Evolutionary conservation across 306 rosid species (phyloP).

Genomic region (Rubus idaeus): DNA sequence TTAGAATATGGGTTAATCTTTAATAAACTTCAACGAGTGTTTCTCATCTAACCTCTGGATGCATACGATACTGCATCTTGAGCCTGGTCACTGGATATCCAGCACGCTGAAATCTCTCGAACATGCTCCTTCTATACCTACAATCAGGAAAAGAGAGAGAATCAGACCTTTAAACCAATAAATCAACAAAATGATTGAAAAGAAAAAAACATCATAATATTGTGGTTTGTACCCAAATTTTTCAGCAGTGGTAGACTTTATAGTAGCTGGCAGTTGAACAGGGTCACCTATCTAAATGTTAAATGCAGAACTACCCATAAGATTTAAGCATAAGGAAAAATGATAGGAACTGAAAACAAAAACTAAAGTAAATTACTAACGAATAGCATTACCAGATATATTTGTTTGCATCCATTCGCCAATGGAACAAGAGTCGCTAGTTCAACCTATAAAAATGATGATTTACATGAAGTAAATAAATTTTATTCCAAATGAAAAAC

Average conservation of each 20-base stretch:
- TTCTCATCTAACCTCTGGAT: constrained; percentile 80
- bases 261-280: constrained; percentile 97
- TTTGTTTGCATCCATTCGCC: constrained; percentile 92
- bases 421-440: constrained; percentile 90
- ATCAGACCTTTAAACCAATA: constrained; percentile 8
- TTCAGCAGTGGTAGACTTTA: constrained; percentile 68
- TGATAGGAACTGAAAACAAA: constrained; percentile 2
- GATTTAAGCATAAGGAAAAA: background rate
- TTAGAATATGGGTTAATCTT: background rate
- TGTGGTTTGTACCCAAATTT: constrained; percentile 55
- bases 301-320: background rate
- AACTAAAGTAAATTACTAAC: background rate
- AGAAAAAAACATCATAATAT: constrained; percentile 2
- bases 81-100: constrained; percentile 97
- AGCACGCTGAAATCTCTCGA: constrained; percentile 75
- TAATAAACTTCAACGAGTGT: background rate
- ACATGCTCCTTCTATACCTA: constrained; percentile 86
- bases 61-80: constrained; percentile 98
- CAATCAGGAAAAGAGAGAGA: constrained; percentile 31
- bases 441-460: constrained; percentile 63
- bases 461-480: constrained; percentile 1
- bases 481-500: background rate
- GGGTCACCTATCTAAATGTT: constrained; percentile 85
- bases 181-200: background rate
- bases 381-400: constrained; percentile 69